Evolutionary conservation across 108 stramenopile species (phyloP).

Genomic region (Stephanodiscus minutulus): DNA sequence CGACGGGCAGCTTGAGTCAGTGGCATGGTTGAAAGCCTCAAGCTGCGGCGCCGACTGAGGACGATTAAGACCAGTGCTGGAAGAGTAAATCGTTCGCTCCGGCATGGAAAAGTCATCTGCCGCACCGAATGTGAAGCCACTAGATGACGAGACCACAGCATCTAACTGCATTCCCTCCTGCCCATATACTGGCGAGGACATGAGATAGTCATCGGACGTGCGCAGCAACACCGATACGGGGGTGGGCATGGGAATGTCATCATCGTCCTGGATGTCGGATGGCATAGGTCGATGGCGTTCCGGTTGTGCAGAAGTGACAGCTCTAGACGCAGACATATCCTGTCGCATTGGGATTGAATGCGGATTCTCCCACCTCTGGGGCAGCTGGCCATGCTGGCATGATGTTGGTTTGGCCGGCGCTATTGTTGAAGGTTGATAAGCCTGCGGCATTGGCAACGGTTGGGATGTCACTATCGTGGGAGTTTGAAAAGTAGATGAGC

Average conservation of each 20-base stretch:
- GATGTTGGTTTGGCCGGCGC: neutral
- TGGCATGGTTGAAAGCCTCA: neutral
- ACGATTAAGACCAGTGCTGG: neutral
- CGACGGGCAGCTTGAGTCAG: neutral
- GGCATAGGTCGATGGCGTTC: constrained; percentile 7
- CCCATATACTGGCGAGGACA: neutral
- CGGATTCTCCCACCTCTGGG: neutral
- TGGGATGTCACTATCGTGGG: neutral
- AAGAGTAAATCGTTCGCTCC: neutral
- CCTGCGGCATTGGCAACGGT: neutral
- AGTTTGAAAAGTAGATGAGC: constrained; percentile 12
- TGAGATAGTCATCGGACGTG: constrained; percentile 45
- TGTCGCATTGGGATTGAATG: constrained; percentile 1
- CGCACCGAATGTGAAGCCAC: neutral
- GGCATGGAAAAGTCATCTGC: neutral
- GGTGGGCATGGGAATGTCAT: constrained; percentile 55
- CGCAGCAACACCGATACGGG: constrained; percentile 48
- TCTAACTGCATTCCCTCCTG: neutral
- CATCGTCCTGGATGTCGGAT: constrained; percentile 4
- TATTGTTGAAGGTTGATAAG: neutral
- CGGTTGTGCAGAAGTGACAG: constrained; percentile 1
- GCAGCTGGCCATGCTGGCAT: neutral
- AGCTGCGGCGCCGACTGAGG: neutral
- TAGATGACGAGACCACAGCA: neutral
- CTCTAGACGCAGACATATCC: neutral